These are phyloP conservation scores for Nicotiana benthamiana DNA, from an alignment of 257 asterid genomes.

Conservation along the genomic window DNA sequence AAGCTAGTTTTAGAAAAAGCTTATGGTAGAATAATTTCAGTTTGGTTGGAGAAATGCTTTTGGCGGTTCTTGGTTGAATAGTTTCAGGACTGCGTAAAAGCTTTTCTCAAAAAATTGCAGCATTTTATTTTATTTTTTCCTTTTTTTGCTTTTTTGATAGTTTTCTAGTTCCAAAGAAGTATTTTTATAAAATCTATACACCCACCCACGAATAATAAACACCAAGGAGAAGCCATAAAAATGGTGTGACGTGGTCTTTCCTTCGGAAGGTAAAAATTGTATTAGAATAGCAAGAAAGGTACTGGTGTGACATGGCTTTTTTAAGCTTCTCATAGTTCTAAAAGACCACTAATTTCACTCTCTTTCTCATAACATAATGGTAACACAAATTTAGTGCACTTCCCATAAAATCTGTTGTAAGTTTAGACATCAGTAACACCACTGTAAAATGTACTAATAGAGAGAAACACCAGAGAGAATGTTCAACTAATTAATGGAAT, in stretches of 20 bases:
- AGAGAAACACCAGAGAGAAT: not conserved
- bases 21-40: too few relatives aligned
- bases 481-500: not conserved
- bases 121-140: not conserved
- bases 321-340: not conserved
- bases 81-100: slow-evolving; percentile 2
- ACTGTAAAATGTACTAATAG: not conserved
- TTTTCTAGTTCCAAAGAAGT: not conserved
- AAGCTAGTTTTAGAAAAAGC: too few relatives aligned
- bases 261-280: too few relatives aligned
- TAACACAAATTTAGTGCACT: not conserved
- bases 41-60: not conserved
- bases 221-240: not conserved
- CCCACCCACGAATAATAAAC: not conserved
- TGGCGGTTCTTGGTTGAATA: not conserved
- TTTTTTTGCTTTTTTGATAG: not conserved
- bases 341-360: not conserved
- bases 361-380: not conserved
- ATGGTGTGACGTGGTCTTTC: not conserved
- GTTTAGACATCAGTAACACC: not conserved
- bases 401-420: not conserved
- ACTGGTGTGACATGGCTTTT: not conserved
- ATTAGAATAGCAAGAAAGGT: too few relatives aligned
- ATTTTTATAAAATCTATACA: not conserved
- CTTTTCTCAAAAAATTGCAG: not conserved